These are phyloP conservation scores for Lepidium campestre DNA, from an alignment of 441 rosid species.

Conservation along the genomic window DNA sequence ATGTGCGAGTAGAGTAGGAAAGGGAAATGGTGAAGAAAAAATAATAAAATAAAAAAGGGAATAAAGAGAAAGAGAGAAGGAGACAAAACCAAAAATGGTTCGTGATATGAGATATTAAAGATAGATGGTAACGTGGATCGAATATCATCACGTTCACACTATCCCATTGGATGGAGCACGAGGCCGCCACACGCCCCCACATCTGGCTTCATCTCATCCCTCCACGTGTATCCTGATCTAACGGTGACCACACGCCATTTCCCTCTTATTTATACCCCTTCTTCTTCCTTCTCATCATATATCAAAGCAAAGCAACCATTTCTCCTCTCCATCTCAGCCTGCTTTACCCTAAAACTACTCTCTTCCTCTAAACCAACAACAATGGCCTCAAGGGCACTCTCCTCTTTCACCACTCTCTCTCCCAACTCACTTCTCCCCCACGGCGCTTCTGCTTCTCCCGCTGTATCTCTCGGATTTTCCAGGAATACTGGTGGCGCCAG, in stretches of 20 bases:
- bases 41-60: not conserved
- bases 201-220: slow-evolving; percentile 24
- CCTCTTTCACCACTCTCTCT: slow-evolving; percentile 6
- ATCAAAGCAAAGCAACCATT: not conserved
- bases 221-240: slow-evolving; percentile 29
- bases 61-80: not conserved
- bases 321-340: slow-evolving; percentile 9
- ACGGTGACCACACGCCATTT: slow-evolving; percentile 38
- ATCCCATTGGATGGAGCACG: slow-evolving; percentile 44
- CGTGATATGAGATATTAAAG: not conserved
- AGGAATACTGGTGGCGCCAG: slow-evolving; percentile 4
- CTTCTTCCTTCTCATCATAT: not conserved
- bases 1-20: slow-evolving; percentile 17
- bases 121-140: slow-evolving; percentile 27
- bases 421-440: slow-evolving; percentile 8
- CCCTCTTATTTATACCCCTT: slow-evolving; percentile 3
- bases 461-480: not conserved
- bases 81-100: slow-evolving; percentile 5
- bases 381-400: slow-evolving; percentile 22
- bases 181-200: slow-evolving; percentile 66
- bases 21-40: not conserved
- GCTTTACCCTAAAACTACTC: not conserved
- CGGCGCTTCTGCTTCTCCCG: slow-evolving; percentile 3
- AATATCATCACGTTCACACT: slow-evolving; percentile 17
- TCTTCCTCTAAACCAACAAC: not conserved